Base-by-base conservation (phyloP, 805 yeast genomes). In the Pichia membranifaciens region DNA sequence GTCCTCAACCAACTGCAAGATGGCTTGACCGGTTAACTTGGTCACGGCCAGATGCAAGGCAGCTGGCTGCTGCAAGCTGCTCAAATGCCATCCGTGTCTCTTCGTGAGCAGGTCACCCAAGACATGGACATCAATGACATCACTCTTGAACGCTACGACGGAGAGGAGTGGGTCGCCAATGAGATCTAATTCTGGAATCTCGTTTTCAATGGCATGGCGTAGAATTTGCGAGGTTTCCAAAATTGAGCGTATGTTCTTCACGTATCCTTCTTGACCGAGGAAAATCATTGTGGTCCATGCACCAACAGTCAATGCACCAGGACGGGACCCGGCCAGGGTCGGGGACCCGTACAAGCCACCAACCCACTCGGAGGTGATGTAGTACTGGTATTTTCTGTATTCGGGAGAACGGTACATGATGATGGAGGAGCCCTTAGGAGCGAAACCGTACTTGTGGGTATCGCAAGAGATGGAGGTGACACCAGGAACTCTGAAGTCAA, bases 381-480 rank as follows among this genome's bases (percentile, higher is more conserved):
- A 93, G 65, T 93, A 91, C 68, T 93, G 99, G 58, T 83, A 75
- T 54, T 76, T 75, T 49, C 99, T 74, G 48, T 88, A 73, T 49
- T 76, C 74, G 0, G 75, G 57, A 51, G 74, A 67, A 41, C 97
- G 76, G 66, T 93, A 93, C 96, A 93, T 84, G 57, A 93, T 84
- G 21, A 91, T 76, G 1, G 96, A 87, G 0, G 95, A 84, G 9
- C 99, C 99, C 66, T 91, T 91, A 35, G 99, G 99, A 8, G 98
- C 97, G 73, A 91, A 93, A 1, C 98, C 99, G 61, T 91, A 91
- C 66, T 91, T 91, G 72, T 91, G 99, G n/a, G 99, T 91, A 64
- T 91, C 99, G 68, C 98, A 93, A n/a, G 96, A 87, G 49, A 91
- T 91, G 2, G 97, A 89, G 0, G 98, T 93, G n/a, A 93, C 98